Conservation (phyloP, 2,329 filamentous ascomycete genomes). For the Cladosporium cucumerinum region DNA sequence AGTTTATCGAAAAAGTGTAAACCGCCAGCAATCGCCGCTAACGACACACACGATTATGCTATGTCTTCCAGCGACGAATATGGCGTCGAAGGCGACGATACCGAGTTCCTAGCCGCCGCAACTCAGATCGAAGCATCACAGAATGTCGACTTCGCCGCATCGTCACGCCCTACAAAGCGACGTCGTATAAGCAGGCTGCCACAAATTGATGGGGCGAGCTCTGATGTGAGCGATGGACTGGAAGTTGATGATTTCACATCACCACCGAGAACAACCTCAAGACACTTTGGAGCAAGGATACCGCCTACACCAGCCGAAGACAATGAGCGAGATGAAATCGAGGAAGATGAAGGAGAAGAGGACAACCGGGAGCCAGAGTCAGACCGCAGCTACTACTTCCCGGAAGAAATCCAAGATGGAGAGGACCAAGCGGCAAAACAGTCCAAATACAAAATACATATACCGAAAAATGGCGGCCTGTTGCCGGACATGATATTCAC, state of each 20-base stretch:
- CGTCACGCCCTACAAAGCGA: conserved; percentile 33
- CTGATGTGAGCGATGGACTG: conserved; percentile 23
- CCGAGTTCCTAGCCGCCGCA: conserved; percentile 31
- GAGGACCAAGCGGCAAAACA: conserved; percentile 29
- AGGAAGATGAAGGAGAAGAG: conserved; percentile 12
- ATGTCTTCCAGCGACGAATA: conserved; percentile 35
- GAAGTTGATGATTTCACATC: conserved; percentile 16
- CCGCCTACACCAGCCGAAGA: conserved; percentile 10
- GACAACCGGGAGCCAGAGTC: conserved; percentile 18
- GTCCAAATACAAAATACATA: conserved; percentile 43
- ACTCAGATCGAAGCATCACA: conserved; percentile 32
- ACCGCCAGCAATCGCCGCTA: not conserved
- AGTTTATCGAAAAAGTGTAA: not conserved
- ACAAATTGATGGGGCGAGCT: conserved; percentile 27
- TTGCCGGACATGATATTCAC: conserved; percentile 43
- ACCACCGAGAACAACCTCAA: conserved; percentile 15
- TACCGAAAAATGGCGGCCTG: conserved; percentile 39
- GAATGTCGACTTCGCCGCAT: conserved; percentile 30
- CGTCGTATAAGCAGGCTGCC: conserved; percentile 23
- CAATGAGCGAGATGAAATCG: conserved; percentile 10
- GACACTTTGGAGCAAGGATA: conserved; percentile 7
- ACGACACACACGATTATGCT: not conserved
- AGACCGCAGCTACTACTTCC: conserved; percentile 26
- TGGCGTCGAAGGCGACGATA: conserved; percentile 33
- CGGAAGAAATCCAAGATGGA: conserved; percentile 23